phyloP scores from a whole-genome alignment of 768 basidiomycete species.

The Boletus subparvulus region DNA sequence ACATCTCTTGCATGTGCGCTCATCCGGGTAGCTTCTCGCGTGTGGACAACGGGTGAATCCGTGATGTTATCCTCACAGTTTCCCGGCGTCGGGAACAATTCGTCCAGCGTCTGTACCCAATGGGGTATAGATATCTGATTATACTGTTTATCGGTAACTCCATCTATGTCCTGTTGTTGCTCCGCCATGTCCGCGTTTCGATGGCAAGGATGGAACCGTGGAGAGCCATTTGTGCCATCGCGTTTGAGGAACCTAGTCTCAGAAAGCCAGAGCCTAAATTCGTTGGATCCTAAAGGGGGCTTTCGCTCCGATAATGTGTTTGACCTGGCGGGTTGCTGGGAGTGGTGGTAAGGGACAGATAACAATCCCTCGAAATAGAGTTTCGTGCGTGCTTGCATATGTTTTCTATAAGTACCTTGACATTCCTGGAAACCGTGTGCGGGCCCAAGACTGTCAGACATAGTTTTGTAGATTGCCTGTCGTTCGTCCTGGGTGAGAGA shows the following conservation, averaged over 20 bases:
- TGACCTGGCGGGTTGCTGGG: constrained; percentile 13
- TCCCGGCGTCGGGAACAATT: constrained; percentile 23
- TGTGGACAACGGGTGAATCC: constrained; percentile 30
- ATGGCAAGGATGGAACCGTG: constrained; percentile 7
- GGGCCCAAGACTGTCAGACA: constrained; percentile 49
- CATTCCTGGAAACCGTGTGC: constrained; percentile 48
- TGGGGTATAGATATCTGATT: constrained; percentile 6
- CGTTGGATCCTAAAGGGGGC: constrained; percentile 17
- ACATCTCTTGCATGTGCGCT: constrained; percentile 8
- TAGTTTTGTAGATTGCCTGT: constrained; percentile 47
- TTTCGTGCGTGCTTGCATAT: constrained; percentile 49
- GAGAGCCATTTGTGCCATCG: constrained; percentile 14
- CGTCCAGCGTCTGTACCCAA: constrained; percentile 24
- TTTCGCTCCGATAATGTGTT: constrained; percentile 13
- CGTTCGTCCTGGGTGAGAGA: constrained; percentile 47
- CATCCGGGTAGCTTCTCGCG: constrained; percentile 10
- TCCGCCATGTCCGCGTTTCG: constrained; percentile 17
- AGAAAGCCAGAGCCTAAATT: constrained; percentile 34
- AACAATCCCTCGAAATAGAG: constrained; percentile 48
- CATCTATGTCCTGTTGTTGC: constrained; percentile 8
- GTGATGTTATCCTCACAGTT: constrained; percentile 5
- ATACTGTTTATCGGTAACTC: constrained; percentile 3
- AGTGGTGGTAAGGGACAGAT: constrained; percentile 15
- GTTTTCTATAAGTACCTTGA: constrained; percentile 50
- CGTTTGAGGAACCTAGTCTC: constrained; percentile 27